These are phyloP conservation scores for Trametes villosa DNA, from an alignment of 768 basidiomycete species.

Conservation along the genomic window DNA sequence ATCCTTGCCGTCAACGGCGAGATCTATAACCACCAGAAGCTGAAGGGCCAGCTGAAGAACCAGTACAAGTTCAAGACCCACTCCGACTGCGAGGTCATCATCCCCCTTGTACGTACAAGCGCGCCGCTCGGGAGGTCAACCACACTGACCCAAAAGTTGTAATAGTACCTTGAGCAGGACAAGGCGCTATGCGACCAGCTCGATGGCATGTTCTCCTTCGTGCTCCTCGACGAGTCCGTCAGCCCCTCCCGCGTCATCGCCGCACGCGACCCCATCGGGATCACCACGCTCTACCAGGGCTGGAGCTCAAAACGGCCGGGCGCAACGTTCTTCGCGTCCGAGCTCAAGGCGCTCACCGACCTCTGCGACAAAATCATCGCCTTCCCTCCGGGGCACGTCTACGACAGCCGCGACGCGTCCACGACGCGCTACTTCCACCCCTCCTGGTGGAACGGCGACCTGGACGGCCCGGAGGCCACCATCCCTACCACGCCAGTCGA, in stretches of 20 bases:
- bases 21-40: conserved; percentile 94
- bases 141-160: neutral
- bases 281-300: conserved; percentile 98
- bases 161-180: conserved; percentile 82
- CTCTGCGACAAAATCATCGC: conserved; percentile 95
- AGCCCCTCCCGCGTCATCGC: conserved; percentile 91
- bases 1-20: conserved; percentile 96
- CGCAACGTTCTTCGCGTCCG: conserved; percentile 90
- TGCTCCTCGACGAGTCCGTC: conserved; percentile 91
- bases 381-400: conserved; percentile 97
- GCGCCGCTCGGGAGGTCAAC: neutral
- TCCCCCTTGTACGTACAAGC: conserved; percentile 68
- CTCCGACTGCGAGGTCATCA: conserved; percentile 97
- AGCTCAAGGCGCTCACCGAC: conserved; percentile 88
- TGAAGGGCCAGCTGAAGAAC: conserved; percentile 68
- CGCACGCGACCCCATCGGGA: conserved; percentile 95
- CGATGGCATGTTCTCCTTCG: conserved; percentile 99
- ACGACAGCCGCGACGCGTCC: conserved; percentile 80
- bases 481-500: conserved; percentile 68
- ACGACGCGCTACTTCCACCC: conserved; percentile 88
- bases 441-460: conserved; percentile 87
- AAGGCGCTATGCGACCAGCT: conserved; percentile 77
- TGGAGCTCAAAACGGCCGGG: conserved; percentile 85
- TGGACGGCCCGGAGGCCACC: conserved; percentile 54
- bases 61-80: conserved; percentile 90